Evolutionary conservation across 2,329 filamentous ascomycete species (phyloP), one percentile per base, ranked within the genome.

Genomic region (Alternaria viburni): DNA sequence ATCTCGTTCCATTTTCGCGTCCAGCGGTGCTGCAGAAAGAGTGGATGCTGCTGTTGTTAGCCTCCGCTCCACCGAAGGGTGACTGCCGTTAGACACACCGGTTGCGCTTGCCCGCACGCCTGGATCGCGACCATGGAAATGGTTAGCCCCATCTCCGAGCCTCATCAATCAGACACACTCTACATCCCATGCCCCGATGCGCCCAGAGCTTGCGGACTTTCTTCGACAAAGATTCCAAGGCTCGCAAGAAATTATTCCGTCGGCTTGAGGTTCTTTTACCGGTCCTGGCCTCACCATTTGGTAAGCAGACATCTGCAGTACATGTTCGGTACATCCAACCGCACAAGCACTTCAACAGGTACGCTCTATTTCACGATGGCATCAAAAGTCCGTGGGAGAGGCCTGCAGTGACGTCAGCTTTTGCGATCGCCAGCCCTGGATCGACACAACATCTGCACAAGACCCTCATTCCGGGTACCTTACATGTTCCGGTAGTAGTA

Each of bases 11-110:
- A 72, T 71, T 54, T 61, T 64, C 32, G 65, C 62, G 64, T 62
- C 61, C 41, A 57, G 59, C 56, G 60, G 59, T 66, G 61, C 54
- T 70, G 65, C 57, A 65, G 61, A 61, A 46, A 62, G 47, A 64
- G 67, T 70, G 69, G 68, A 60, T 67, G 65, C 65, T 55, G 52
- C 56, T 55, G 56, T 45, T 52, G 30, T 55, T 57, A 65, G 62
- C 45, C 64, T 70, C 68, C 68, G 67, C 54, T 69, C 62, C 65
- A 64, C 67, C 68, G 67, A 70, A 68, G 46, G 54, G 60, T 43
- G 57, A 56, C 12, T 64, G 49, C 61, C 59, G 50, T 50, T 49
- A 36, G 25, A 47, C 30, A 23, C 36, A 57, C 55, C 63, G 64
- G 57, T 61, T 44, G 47, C 55, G 52, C 54, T 46, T 69, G 63